phyloP scores from a whole-genome alignment of 164 flowering plant genomes.

The Stephania cephalantha region DNA sequence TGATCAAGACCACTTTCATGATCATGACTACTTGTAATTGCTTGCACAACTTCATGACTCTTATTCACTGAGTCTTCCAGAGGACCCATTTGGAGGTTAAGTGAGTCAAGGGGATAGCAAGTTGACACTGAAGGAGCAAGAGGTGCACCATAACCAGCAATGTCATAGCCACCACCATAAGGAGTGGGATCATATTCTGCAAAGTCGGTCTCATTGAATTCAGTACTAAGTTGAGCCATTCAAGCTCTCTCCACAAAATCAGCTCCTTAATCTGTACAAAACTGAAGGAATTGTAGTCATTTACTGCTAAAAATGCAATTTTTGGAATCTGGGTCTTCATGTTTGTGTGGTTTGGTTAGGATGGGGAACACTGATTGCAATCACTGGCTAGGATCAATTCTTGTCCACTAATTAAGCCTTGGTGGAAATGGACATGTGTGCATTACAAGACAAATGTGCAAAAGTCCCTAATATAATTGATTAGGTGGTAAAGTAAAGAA shows the following conservation, averaged over 20 bases:
- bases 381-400: background rate
- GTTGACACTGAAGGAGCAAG: conserved; percentile 56
- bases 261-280: background rate
- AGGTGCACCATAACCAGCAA: conserved; percentile 51
- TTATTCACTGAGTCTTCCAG: conserved; percentile 1
- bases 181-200: conserved; percentile 73
- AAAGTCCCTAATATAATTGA: no score
- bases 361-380: background rate
- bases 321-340: background rate
- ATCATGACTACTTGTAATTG: background rate
- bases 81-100: background rate
- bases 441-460: background rate
- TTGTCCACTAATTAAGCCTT: no score
- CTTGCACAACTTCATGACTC: conserved; percentile 11
- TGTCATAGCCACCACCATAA: conserved; percentile 71
- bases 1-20: conserved; percentile 9
- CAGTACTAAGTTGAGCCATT: conserved; percentile 20
- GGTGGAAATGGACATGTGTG: background rate
- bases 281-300: background rate
- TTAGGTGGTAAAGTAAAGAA: no score
- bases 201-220: conserved; percentile 32
- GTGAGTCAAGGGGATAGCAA: conserved; percentile 60
- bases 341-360: background rate
- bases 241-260: background rate
- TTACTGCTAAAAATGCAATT: background rate